phyloP scores from a whole-genome alignment of 495 filamentous ascomycete species.

The Lichina pygmaea region DNA sequence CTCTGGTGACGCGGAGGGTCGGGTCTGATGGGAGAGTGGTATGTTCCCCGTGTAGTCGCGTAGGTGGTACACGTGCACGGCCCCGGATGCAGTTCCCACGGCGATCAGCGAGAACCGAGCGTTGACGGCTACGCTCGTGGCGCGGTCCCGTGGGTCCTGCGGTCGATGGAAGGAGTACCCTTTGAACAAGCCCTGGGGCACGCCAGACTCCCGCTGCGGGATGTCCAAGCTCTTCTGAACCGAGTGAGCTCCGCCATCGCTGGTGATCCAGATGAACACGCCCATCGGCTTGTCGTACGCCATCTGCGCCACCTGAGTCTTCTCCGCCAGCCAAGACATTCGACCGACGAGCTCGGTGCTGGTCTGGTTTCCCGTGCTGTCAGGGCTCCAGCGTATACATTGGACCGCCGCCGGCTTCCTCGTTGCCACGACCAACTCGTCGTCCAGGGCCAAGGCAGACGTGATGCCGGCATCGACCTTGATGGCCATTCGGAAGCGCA shows the following conservation, averaged over 20 bases:
- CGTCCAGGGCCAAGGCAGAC: slow-evolving; percentile 65
- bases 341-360: slow-evolving; percentile 72
- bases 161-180: slow-evolving; percentile 80
- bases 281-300: slow-evolving; percentile 96
- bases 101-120: slow-evolving; percentile 84
- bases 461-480: slow-evolving; percentile 91
- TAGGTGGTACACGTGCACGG: slow-evolving; percentile 63
- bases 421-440: slow-evolving; percentile 83
- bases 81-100: slow-evolving; percentile 56
- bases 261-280: slow-evolving; percentile 77
- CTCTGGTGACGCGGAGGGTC: slow-evolving; percentile 29
- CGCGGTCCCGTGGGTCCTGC: slow-evolving; percentile 25
- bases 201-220: slow-evolving; percentile 9
- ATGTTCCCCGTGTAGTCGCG: slow-evolving; percentile 87
- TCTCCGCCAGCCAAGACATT: slow-evolving; percentile 62
- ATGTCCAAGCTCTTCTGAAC: slow-evolving; percentile 35
- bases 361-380: slow-evolving; percentile 57
- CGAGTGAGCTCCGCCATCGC: slow-evolving; percentile 72
- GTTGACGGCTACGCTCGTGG: slow-evolving; percentile 58
- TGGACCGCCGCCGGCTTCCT: slow-evolving; percentile 82
- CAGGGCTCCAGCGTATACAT: slow-evolving; percentile 82
- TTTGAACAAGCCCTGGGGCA: slow-evolving; percentile 44
- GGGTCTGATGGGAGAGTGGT: slow-evolving; percentile 59
- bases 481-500: slow-evolving; percentile 92
- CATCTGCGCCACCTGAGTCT: slow-evolving; percentile 54